phyloP scores from a whole-genome alignment of 805 yeast species.

The Suhomyces xylopsoci region DNA sequence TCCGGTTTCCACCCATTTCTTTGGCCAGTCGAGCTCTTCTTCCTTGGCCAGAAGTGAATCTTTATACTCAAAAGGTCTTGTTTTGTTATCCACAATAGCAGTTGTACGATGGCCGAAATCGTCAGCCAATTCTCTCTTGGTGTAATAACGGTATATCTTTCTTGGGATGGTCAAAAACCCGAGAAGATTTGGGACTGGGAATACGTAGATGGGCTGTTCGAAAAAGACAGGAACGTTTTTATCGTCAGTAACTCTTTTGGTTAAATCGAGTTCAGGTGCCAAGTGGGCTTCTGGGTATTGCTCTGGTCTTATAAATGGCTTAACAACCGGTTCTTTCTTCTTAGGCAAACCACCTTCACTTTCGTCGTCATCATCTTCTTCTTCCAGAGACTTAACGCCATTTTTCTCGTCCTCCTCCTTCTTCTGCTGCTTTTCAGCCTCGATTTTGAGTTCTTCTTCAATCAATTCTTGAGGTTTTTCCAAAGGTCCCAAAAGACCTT shows the following conservation, averaged over 20 bases:
- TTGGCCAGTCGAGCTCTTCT: conserved; percentile 88
- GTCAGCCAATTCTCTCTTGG: conserved; percentile 67
- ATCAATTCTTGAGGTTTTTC: conserved; percentile 40
- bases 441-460: conserved; percentile 15
- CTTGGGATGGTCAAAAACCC: conserved; percentile 79
- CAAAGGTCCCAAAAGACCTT: conserved; percentile 91
- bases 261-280: conserved; percentile 59
- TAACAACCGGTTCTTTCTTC: conserved; percentile 47
- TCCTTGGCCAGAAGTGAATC: conserved; percentile 44
- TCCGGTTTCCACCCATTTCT: conserved; percentile 78
- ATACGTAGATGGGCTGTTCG: conserved; percentile 74
- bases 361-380: conserved; percentile 23
- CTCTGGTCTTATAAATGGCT: conserved; percentile 59
- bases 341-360: conserved; percentile 25
- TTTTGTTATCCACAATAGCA: conserved; percentile 48
- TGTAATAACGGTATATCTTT: conserved; percentile 76
- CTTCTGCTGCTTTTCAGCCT: conserved; percentile 11
- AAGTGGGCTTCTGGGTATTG: conserved; percentile 53
- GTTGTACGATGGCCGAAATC: conserved; percentile 55
- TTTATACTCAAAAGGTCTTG: conserved; percentile 50
- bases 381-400: conserved; percentile 15
- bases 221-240: conserved; percentile 55
- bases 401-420: conserved; percentile 12
- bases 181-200: conserved; percentile 70
- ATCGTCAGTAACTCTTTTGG: conserved; percentile 23